Base-by-base conservation (phyloP, 768 basidiomycete species). In the Pleurotus citrinopileatus region DNA sequence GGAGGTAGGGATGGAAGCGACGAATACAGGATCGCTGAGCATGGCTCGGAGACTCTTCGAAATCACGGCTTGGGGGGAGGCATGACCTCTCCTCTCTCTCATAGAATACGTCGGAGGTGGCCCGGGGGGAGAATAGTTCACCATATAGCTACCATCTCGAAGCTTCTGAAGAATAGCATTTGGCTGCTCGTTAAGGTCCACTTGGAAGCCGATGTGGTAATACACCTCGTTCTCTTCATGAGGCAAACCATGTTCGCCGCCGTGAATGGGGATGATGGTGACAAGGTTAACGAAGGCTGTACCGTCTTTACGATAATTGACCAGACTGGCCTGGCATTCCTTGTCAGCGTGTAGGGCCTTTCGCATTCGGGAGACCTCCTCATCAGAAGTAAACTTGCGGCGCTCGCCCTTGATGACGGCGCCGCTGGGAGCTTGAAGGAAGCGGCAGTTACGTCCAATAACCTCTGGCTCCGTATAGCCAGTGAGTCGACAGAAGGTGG, bases 161-260 rank as follows among this genome's bases (percentile, higher is more conserved):
- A 94, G 77, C 65, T 86, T 91, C 59, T 88, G 80, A 51, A 94
- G 71, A 56, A 97, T 94, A 2, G 82, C 82, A 59, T 84, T 84
- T 2, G 93, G 94, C 70, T 95, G 93, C 62, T 88, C 84, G 15
- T 85, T 84, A 45, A 99, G 75, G 69, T 98, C 93, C 53, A 97
- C 89, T 70, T 99, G 89, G 76, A 99, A 98, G 0, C 97, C 97
- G 47, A 99, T 87, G 62, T 91, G 88, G 65, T 89, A 96, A 7
- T 83, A 84, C 36, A 91, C 78, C 42, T 95, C 87, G 52, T 84
- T 82, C 32, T 77, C 77, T 59, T 84, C 86, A 38, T 82, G 77
- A 58, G 70, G 37, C 26, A 59, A 63, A 65, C 77, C 69, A 54
- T 59, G 55, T 61, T 73, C 77, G 17, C 82, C 90, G 6, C 87